Conservation (phyloP, 148 eudicot species). For the Rhododendron griersonianum region DNA sequence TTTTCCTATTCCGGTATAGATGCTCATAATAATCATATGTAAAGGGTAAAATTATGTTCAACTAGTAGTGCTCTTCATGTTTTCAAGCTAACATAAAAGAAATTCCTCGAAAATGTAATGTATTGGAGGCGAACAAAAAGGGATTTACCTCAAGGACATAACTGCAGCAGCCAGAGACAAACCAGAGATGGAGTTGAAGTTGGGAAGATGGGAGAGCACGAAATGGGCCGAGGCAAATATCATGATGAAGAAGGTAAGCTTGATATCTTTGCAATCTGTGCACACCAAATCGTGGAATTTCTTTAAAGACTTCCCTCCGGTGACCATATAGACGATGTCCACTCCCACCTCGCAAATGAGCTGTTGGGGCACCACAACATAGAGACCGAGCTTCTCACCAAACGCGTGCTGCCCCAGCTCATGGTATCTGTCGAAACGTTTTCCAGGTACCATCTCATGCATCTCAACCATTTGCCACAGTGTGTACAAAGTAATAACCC, state of each 20-base stretch:
- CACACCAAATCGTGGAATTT: constrained; percentile 28
- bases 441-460: constrained; percentile 36
- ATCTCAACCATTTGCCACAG: constrained; percentile 38
- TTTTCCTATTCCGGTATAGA: neutral
- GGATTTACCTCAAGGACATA: constrained; percentile 33
- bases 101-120: neutral
- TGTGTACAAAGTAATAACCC: constrained; percentile 31
- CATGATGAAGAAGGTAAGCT: constrained; percentile 31
- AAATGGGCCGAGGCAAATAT: constrained; percentile 32
- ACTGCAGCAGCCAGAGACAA: constrained; percentile 32
- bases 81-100: neutral
- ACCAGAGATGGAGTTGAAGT: constrained; percentile 29
- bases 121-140: neutral
- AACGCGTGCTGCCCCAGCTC: constrained; percentile 34
- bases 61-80: neutral
- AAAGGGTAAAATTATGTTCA: neutral
- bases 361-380: constrained; percentile 31
- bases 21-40: neutral
- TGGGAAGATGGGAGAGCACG: constrained; percentile 34
- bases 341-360: constrained; percentile 25
- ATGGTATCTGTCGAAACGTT: constrained; percentile 35
- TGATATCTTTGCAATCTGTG: constrained; percentile 13
- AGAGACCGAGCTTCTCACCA: constrained; percentile 32
- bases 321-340: constrained; percentile 30
- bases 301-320: constrained; percentile 24